Percentiles rank a stretch among this genome's conserved stretches.
These are phyloP conservation scores for Quercus engelmannii DNA, from an alignment of 306 rosid genomes.

Conservation along the genomic window DNA sequence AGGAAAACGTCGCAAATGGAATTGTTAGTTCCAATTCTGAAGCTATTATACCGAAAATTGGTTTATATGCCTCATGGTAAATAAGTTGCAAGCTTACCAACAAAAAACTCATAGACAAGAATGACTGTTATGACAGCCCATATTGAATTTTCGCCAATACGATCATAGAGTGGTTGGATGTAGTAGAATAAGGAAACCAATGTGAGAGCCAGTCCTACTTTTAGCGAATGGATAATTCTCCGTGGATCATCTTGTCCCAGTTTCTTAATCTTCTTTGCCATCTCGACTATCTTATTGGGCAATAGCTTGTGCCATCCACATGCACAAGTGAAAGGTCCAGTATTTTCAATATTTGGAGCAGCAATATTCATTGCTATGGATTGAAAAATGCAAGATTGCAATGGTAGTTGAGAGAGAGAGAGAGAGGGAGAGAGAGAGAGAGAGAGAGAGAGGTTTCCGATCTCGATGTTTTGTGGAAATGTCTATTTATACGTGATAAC, in stretches of 20 bases:
- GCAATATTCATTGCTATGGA: not conserved
- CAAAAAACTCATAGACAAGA: no score
- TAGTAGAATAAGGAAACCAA: no score
- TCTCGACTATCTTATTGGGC: not conserved
- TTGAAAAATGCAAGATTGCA: not conserved
- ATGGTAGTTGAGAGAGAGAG: not conserved
- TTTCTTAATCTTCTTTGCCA: not conserved
- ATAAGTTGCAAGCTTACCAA: constrained; percentile 7
- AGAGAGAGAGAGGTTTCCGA: not conserved
- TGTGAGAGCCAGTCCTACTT: no score
- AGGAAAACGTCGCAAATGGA: not conserved
- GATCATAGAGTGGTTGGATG: no score
- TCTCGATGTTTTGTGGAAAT: not conserved
- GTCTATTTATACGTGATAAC: not conserved
- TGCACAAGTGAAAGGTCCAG: not conserved
- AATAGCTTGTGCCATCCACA: not conserved
- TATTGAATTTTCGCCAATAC: no score
- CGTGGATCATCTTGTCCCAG: no score
- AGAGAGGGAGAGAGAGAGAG: not conserved
- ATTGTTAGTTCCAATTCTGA: not conserved
- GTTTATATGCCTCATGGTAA: not conserved
- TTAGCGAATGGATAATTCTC: no score
- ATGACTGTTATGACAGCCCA: no score
- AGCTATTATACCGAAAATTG: no score
- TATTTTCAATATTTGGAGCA: not conserved